Base-by-base conservation (phyloP, 352 stramenopile genomes). In the Phytophthora europaea region DNA sequence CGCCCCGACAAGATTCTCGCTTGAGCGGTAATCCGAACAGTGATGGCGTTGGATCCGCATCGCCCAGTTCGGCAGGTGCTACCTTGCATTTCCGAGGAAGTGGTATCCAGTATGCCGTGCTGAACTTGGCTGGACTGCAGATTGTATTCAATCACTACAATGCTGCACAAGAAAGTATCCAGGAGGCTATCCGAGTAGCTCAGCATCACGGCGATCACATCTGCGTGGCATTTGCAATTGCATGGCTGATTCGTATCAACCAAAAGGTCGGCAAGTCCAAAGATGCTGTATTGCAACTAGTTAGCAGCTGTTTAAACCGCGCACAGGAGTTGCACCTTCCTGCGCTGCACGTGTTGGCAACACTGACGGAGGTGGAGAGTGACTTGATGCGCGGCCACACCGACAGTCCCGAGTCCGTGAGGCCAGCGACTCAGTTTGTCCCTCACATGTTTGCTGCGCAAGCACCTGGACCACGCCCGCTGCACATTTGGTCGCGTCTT, bases 161-260 rank as follows among this genome's bases (percentile, higher is more conserved):
- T 33, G 75, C 94, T 8, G 87, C 93, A 12, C 78, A 93, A 55
- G 86, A 97, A 73, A 95, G 89, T 31, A 94, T 97, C 12, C 86
- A 98, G 61, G 96, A 99, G 77, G 91, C 94, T 3, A 94, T 99
- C 48, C 86, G 93, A 18, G 91, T 98, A 18, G 94, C 94, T 7
- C 95, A 99, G 64, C 92, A 98, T 66, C 88, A 97, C 52, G 91
- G 92, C 28, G 95, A 98, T 78, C 86, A 95, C 59, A 82, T 97
- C 2, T 98, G 94, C 65, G 94, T 98, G 18, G 92, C 90, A 4
- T 98, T 98, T 78, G 92, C 95, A 38, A 80, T 98, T 3, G 89
- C 86, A 23, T 98, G 94, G 94, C 82, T 97, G 43, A 81, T 94
- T 59, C 80, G 83, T 2, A 78, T 94, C n/a, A 83, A 90, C 36